These are phyloP conservation scores for Microdochium trichocladiopsis DNA, from an alignment of 2,329 filamentous ascomycete genomes.

Conservation along the genomic window DNA sequence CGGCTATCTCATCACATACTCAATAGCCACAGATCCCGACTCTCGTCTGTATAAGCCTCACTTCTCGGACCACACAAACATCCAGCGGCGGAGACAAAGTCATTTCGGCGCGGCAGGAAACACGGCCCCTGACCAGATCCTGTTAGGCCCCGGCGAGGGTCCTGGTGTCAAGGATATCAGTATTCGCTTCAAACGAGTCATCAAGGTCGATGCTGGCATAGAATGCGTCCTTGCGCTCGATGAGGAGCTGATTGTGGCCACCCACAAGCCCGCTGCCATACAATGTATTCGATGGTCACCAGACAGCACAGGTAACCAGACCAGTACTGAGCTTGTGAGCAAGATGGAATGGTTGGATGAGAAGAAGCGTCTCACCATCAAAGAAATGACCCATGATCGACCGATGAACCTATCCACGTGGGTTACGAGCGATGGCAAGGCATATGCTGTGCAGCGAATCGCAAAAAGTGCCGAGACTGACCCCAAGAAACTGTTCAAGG, in stretches of 20 bases:
- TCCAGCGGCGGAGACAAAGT: slow-evolving; percentile 54
- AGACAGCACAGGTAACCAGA: slow-evolving; percentile 74
- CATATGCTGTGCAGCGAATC: slow-evolving; percentile 81
- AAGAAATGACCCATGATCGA: slow-evolving; percentile 86
- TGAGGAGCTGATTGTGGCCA: slow-evolving; percentile 88
- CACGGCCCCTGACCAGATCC: slow-evolving; percentile 50
- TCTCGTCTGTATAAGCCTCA: slow-evolving; percentile 79
- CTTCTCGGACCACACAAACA: slow-evolving; percentile 61
- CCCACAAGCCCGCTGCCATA: slow-evolving; percentile 83
- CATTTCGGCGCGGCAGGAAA: slow-evolving; percentile 51
- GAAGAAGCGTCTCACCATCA: slow-evolving; percentile 62
- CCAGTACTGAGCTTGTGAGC: slow-evolving; percentile 81
- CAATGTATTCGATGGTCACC: slow-evolving; percentile 95
- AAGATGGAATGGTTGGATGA: slow-evolving; percentile 74
- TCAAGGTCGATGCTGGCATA: slow-evolving; percentile 95
- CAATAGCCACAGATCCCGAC: slow-evolving; percentile 75
- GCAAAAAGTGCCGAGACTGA: slow-evolving; percentile 33
- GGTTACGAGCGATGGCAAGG: slow-evolving; percentile 81
- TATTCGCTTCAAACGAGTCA: slow-evolving; percentile 92
- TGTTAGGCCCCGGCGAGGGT: slow-evolving; percentile 75
- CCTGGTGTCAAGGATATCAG: slow-evolving; percentile 78
- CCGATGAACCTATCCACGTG: slow-evolving; percentile 95
- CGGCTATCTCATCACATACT: slow-evolving; percentile 92
- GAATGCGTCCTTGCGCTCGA: slow-evolving; percentile 81
- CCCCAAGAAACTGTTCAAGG: slow-evolving; percentile 69